A percentile compares a stretch with the other conserved stretches of the same genome.
phyloP scores from a whole-genome alignment of 108 stramenopile genomes.

The Discostella stelligeroides region DNA sequence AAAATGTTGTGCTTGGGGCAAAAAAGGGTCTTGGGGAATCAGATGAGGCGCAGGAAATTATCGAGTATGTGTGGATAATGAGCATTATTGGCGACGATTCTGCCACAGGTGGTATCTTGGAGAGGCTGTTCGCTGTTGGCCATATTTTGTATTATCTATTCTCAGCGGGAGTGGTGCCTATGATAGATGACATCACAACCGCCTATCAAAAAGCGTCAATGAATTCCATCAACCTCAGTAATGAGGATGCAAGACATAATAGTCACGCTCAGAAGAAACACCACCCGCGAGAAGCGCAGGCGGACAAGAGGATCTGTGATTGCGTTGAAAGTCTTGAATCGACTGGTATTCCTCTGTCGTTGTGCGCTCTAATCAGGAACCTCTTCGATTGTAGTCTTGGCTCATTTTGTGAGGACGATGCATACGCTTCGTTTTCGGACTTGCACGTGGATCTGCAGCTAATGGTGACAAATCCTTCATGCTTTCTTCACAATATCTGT shows the following conservation, averaged over 20 bases:
- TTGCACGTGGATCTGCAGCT: slow-evolving; percentile 23
- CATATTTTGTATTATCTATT: slow-evolving; percentile 15
- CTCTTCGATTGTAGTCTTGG: slow-evolving; percentile 29
- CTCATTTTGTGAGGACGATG: slow-evolving; percentile 21
- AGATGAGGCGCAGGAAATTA: not conserved
- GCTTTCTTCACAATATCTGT: slow-evolving; percentile 27
- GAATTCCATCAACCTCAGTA: not conserved
- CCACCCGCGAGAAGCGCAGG: not conserved
- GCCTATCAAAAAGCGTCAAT: not conserved
- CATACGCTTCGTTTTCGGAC: slow-evolving; percentile 25
- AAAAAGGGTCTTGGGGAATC: not conserved
- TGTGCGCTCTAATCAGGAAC: slow-evolving; percentile 9
- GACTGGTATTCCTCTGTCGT: slow-evolving; percentile 8
- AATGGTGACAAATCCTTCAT: slow-evolving; percentile 15
- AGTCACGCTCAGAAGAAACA: slow-evolving; percentile 3
- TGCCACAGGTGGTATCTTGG: slow-evolving; percentile 6
- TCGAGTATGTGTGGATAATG: not conserved
- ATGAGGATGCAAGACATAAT: not conserved
- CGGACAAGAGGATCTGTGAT: not conserved
- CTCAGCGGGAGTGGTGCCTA: not conserved
- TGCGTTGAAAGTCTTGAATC: slow-evolving; percentile 6
- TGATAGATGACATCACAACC: not conserved
- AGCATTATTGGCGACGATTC: not conserved
- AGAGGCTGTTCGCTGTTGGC: slow-evolving; percentile 18
- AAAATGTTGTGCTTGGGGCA: slow-evolving; percentile 6